Evolutionary conservation across 2,329 filamentous ascomycete species (phyloP).

Genomic region (Biscogniauxia marginata): DNA sequence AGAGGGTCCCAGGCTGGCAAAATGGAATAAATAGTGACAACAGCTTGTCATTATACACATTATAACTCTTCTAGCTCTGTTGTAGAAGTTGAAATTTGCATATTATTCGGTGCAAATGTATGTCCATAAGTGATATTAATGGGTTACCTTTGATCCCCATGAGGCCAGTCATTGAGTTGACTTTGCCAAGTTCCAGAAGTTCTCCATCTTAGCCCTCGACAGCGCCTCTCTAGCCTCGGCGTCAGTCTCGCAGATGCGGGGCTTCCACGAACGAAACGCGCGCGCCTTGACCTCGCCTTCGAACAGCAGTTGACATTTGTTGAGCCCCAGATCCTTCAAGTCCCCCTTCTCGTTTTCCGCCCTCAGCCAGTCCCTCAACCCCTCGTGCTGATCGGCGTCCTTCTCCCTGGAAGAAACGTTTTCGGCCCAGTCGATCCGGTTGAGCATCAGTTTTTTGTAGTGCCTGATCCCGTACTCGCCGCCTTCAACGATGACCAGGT

Average conservation of each 20-base stretch:
- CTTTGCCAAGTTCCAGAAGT: slow-evolving; percentile 90
- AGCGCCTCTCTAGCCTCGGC: slow-evolving; percentile 81
- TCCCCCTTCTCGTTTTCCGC: slow-evolving; percentile 75
- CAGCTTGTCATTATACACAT: too few relatives aligned
- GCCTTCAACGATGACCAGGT: slow-evolving; percentile 87
- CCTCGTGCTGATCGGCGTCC: slow-evolving; percentile 58
- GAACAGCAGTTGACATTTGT: slow-evolving; percentile 82
- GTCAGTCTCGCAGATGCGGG: slow-evolving; percentile 90
- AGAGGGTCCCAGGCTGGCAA: too few relatives aligned
- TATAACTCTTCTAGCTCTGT: too few relatives aligned
- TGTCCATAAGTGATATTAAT: too few relatives aligned
- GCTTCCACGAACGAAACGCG: slow-evolving; percentile 83
- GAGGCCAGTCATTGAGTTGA: slow-evolving; percentile 36
- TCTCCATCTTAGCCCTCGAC: slow-evolving; percentile 83
- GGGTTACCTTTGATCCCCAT: neutral
- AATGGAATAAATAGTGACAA: too few relatives aligned
- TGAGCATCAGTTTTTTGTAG: slow-evolving; percentile 90
- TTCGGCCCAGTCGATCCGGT: slow-evolving; percentile 93
- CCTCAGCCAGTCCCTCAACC: slow-evolving; percentile 70
- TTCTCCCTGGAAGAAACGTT: slow-evolving; percentile 69
- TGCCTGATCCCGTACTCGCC: slow-evolving; percentile 78
- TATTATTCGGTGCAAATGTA: too few relatives aligned
- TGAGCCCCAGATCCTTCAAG: slow-evolving; percentile 77
- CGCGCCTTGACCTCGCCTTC: slow-evolving; percentile 84
- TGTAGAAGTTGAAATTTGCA: too few relatives aligned